Evolutionary conservation across 352 stramenopile genomes (phyloP).

Genomic region (Peronospora belbahrii): DNA sequence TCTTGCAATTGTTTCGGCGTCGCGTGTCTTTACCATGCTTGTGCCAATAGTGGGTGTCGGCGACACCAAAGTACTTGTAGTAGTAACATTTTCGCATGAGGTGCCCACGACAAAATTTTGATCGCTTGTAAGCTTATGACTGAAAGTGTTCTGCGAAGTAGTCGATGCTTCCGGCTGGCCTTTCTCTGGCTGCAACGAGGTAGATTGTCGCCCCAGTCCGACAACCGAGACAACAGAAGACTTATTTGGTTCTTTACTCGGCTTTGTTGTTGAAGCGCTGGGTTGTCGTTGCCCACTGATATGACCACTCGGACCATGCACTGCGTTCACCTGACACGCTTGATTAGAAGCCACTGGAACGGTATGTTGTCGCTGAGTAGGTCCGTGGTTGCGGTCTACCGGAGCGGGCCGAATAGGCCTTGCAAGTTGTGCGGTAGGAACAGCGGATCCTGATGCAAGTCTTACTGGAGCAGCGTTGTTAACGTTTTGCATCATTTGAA

Average conservation of each 20-base stretch:
- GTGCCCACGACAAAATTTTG: constrained; percentile 1
- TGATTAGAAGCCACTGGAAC: constrained; percentile 1
- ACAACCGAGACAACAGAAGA: not conserved
- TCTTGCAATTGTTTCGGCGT: constrained; percentile 20
- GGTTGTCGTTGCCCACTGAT: not conserved
- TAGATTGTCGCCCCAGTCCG: not conserved
- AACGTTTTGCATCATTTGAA: constrained; percentile 13
- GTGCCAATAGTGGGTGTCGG: not conserved
- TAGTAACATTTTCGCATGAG: not conserved
- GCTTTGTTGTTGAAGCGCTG: not conserved
- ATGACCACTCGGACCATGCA: not conserved
- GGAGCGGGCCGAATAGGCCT: constrained; percentile 3
- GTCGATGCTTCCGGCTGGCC: not conserved
- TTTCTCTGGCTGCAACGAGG: not conserved
- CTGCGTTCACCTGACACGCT: constrained; percentile 8
- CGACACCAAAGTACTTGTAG: not conserved
- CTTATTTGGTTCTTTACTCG: not conserved
- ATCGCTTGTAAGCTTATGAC: not conserved
- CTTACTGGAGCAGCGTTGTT: constrained; percentile 3
- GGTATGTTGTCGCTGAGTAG: constrained; percentile 1
- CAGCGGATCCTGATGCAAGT: not conserved
- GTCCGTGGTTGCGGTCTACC: not conserved
- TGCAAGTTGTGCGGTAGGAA: not conserved
- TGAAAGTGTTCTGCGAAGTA: not conserved
- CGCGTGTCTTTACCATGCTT: not conserved